Evolutionary conservation across 2,329 filamentous ascomycete species (phyloP), one percentile per base, ranked within the genome.

Genomic region (Alternaria ventricosa): DNA sequence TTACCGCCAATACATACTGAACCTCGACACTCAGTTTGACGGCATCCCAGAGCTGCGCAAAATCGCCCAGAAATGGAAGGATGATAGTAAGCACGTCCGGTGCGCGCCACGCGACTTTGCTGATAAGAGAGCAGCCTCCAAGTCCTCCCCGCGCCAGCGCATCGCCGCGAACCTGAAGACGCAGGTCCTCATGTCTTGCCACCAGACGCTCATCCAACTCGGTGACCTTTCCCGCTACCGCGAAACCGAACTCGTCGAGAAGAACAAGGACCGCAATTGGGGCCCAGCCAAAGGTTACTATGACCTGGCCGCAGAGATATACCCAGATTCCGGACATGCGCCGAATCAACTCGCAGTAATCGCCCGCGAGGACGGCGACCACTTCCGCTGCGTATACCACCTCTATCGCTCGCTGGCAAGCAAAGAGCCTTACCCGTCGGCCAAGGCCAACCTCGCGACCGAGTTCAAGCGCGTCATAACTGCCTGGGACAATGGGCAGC

Each of bases 291-390:
- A 94, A 73, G 90, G 91, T 11, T 97, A 95, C 80, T 98, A 99
- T 79, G 85, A 87, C 59, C 84, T 98, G 63, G 96, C 96, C 22
- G 88, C 90, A 67, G 88, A 91, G 55, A 86, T 98, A 57, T 87
- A 92, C 70, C 93, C 95, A 4, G 84, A 88, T 18, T 93, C 92
- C 49, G 95, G 95, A 28, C 88, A 90, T 66, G 92, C 93, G 15
- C 92, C 96, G 75, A 95, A 99, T 74, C 96, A 98, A 79, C 89
- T 96, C 78, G 94, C 92, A 36, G 92, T 98, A 36, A 90, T 98
- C 63, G 90, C 91, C 63, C 87, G 93, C 51, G 90, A 91, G 57
- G 89, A 94, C 71, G 87, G 87, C 61, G 91, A 95, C 70, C 92
- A 96, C 76, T 87, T 98, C 55, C 89, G 93, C 65, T 90, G 93